Evolutionary conservation across 306 rosid genomes (phyloP), one percentile per base, ranked within the genome.

Genomic region (Cicer judaicum): DNA sequence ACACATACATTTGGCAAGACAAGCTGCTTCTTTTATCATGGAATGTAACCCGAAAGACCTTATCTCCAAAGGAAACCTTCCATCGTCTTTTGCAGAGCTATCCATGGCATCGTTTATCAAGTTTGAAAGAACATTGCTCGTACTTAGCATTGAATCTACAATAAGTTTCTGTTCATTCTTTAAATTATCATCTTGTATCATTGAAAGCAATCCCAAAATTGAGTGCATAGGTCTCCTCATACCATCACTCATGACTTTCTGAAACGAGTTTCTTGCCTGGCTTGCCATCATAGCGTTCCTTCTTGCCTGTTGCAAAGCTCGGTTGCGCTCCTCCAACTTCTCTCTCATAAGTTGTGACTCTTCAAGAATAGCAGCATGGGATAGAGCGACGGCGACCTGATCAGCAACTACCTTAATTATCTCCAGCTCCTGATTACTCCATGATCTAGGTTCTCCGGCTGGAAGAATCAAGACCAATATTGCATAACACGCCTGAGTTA

Each of bases 181-280:
- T 69, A 95, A 74, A 66, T 60, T 89, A 78, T 92, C 97, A 4
- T 87, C 91, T 78, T 88, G 92, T 81, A 95, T 18, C 89, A 89
- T 83, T 10, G 99, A 95, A 72, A 95, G 93, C 91, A 95, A 74
- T 63, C 99, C 98, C 78, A 95, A 63, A 75, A 95, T 85, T 21
- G 99, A 95, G 84, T 95, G 98, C 99, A 92, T 95, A 47, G 99
- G 99, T 84, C 93, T 92, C 80, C 98, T 90, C 99, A 95, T 95
- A 74, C 99, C 99, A 74, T 89, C 92, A 63, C 97, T 89, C 99
- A 92, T 95, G 78, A 95, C 98, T 80, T 88, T 90, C 84, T 92
- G 99, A 85, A 95, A 95, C 1, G 96, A 79, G 63, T 78, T 84
- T 79, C 98, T 90, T 38, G 99, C 98, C 59, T 92, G 97, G 83